These are phyloP conservation scores for Paecilomyces variotii DNA, from an alignment of 2,329 filamentous ascomycete genomes.

Conservation along the genomic window DNA sequence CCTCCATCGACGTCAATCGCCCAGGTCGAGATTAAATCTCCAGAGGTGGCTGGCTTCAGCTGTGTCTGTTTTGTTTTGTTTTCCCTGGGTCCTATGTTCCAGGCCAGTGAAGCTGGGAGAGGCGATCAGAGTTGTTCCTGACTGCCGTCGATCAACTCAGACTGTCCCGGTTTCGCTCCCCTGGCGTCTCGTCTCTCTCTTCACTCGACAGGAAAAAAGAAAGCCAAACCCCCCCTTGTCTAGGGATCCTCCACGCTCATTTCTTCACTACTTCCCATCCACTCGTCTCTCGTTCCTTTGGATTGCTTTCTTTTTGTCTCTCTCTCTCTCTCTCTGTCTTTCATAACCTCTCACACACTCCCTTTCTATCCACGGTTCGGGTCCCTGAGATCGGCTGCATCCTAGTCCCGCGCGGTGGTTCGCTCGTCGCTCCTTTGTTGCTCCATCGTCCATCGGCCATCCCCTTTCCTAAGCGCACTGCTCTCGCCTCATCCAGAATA, in stretches of 20 bases:
- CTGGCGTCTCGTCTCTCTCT: not conserved
- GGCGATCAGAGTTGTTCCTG: too few relatives aligned
- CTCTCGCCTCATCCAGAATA: not conserved
- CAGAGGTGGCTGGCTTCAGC: not conserved
- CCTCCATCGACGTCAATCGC: conserved; percentile 32
- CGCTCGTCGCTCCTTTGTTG: not conserved
- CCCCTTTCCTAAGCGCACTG: not conserved
- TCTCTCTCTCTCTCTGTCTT: not conserved
- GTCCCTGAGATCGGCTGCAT: not conserved
- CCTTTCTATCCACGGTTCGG: not conserved
- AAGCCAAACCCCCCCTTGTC: not conserved
- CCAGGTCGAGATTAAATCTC: conserved; percentile 29
- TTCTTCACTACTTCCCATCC: not conserved
- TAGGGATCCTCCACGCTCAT: not conserved
- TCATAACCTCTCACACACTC: not conserved
- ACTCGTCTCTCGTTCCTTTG: not conserved
- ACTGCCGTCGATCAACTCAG: not conserved
- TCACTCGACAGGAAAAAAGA: not conserved
- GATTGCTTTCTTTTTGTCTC: not conserved
- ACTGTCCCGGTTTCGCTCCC: not conserved
- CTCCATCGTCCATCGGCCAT: not conserved
- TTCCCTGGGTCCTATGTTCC: not conserved
- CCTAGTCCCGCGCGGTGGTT: not conserved
- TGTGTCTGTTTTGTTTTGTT: not conserved
- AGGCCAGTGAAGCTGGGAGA: not conserved